Evolutionary conservation across 331 rosid species (phyloP), one percentile per base, ranked within the genome.

Genomic region (Quercus lobata): DNA sequence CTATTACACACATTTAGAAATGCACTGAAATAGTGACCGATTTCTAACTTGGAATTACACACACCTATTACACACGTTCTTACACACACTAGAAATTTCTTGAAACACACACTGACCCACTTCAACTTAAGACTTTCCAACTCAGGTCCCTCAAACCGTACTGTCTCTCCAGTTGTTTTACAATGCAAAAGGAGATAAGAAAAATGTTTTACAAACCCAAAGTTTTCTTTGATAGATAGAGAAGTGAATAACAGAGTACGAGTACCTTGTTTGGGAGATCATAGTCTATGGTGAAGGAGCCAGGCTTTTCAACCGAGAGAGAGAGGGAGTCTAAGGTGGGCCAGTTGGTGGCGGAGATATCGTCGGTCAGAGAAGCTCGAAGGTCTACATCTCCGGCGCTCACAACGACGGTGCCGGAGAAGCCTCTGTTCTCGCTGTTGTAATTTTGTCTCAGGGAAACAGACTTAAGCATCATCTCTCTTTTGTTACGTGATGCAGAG

Each of bases 251-350:
- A 41, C 46, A 24, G 68, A 22, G 52, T 71, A 72, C 76, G 34
- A 22, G 52, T 71, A 72, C 76, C 76, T 72, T 54, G 22, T 54
- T 54, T 57, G 76, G 65, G 41, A 72, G 41, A 9, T 72, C 65
- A 41, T 24, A 72, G 29, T 72, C 63, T 62, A 72, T 25, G 41
- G 57, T 1, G 18, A 72, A 72, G 1, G 62, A 72, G 22, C 62
- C 63, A 21, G 76, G 76, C 24, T 72, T 72, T 19, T 72, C 44
- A 12, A 72, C 16, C 4, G 65, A 54, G 41, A 72, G 37, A 24
- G 61, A 72, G 49, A 53, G 63, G 62, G 22, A 15, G 8, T 9
- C 52, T 30, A 29, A 72, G 25, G 76, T 17, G 6, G 76, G 46
- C 41, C 29, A 17, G 10, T 1, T 10, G 46, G 7, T 10, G 46